These are phyloP conservation scores for Penicillium daleae DNA, from an alignment of 495 filamentous ascomycete genomes.

Conservation along the genomic window DNA sequence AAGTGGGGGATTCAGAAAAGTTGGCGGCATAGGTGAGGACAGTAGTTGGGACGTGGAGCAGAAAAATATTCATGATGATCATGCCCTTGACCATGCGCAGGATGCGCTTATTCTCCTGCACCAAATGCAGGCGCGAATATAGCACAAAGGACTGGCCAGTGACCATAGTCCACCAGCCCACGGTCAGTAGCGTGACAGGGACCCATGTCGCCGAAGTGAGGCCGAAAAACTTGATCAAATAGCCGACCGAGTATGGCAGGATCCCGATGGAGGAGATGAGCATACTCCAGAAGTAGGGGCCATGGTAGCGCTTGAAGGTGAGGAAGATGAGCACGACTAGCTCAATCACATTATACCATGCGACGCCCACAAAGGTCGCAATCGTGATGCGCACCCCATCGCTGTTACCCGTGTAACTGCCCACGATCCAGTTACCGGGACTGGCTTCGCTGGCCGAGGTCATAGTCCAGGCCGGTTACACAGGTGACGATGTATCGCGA, in stretches of 20 bases:
- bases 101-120: constrained; percentile 31
- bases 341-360: constrained; percentile 46
- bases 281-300: constrained; percentile 50
- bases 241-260: constrained; percentile 37
- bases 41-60: constrained; percentile 42
- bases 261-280: constrained; percentile 39
- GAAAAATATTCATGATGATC: constrained; percentile 41
- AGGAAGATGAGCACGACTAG: constrained; percentile 46
- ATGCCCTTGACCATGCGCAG: constrained; percentile 36
- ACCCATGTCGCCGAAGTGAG: constrained; percentile 34
- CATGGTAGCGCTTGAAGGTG: constrained; percentile 43
- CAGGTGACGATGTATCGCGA: too few species aligned
- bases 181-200: constrained; percentile 36
- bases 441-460: constrained; percentile 30
- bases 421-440: constrained; percentile 34
- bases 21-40: constrained; percentile 38
- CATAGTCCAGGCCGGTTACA: constrained; percentile 12
- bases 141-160: constrained; percentile 47
- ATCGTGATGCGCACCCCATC: constrained; percentile 39
- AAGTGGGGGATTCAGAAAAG: constrained; percentile 19
- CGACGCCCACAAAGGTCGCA: constrained; percentile 42
- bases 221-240: constrained; percentile 44
- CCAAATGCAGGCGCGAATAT: constrained; percentile 46
- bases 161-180: constrained; percentile 48
- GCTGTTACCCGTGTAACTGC: constrained; percentile 34